A percentile compares a stretch with the other conserved stretches of the same genome.
phyloP scores from a whole-genome alignment of 108 stramenopile species.

The Conticribra weissflogii region DNA sequence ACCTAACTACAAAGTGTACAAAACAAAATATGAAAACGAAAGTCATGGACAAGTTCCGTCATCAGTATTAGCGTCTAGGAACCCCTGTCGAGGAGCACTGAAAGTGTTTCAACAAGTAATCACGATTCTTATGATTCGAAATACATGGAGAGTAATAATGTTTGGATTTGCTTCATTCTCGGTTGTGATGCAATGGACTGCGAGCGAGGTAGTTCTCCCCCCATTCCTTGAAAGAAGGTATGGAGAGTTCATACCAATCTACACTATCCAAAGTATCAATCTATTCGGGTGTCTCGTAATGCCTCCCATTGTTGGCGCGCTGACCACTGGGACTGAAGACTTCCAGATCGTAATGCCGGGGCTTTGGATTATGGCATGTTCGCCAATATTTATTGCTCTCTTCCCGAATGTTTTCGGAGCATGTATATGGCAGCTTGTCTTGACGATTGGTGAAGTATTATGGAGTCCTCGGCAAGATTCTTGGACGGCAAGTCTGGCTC shows the following conservation, averaged over 20 bases:
- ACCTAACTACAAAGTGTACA: constrained; percentile 5
- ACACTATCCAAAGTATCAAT: constrained; percentile 27
- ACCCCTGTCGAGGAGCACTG: neutral
- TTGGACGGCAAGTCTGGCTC: constrained; percentile 44
- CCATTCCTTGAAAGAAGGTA: constrained; percentile 23
- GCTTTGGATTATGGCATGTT: constrained; percentile 18
- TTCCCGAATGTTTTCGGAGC: constrained; percentile 25
- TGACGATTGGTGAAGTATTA: constrained; percentile 49
- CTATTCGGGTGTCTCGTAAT: constrained; percentile 27
- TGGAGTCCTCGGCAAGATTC: constrained; percentile 44
- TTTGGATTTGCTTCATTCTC: constrained; percentile 17
- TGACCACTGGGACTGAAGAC: constrained; percentile 38
- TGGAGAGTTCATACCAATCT: constrained; percentile 19
- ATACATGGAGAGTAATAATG: constrained; percentile 43
- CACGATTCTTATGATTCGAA: constrained; percentile 4
- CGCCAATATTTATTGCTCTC: constrained; percentile 15
- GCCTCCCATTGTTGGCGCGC: constrained; percentile 44
- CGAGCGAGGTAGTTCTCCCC: constrained; percentile 17
- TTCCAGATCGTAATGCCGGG: constrained; percentile 20
- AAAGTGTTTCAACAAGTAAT: neutral
- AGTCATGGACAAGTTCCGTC: constrained; percentile 19
- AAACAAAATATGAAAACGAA: constrained; percentile 32
- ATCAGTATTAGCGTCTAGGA: neutral
- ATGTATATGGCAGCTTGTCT: constrained; percentile 43
- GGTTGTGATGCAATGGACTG: constrained; percentile 21